Evolutionary conservation across 2,329 filamentous ascomycete genomes (phyloP), one percentile per base, ranked within the genome.

Genomic region (Verticillium nonalfalfae): DNA sequence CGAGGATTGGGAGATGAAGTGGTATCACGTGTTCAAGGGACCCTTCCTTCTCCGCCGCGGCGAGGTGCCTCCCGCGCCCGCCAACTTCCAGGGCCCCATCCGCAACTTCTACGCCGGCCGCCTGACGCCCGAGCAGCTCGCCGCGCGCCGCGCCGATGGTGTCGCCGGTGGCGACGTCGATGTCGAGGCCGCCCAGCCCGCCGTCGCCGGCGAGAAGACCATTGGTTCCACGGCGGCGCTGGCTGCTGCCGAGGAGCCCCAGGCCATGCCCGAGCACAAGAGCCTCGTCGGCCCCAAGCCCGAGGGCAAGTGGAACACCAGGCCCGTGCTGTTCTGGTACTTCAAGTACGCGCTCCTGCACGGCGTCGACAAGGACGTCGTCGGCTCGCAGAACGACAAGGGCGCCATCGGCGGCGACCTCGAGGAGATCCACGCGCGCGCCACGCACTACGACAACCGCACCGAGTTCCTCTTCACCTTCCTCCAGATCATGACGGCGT

Each of bases 391-490:
- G 64, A 71, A 68, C 56, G 67, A 74, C 38, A 70, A 72, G 66
- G 75, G 62, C 59, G 75, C 80, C 56, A 75, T 87, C 6, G 78
- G 80, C 7, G 81, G 79, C 9, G 78, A 86, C 59, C 74, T 86
- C 35, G 76, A 81, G 59, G 79, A 80, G 64, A 78, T 85, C 59
- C 83, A 88, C 67, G 83, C 82, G 10, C 79, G 77, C 36, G 85
- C 83, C 15, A 70, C 76, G 34, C 84, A 86, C 69, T 88, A 81
- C 71, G 80, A 86, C 70, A 88, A 88, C 75, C 80, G 82, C 64
- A 77, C 81, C 65, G 83, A 86, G 72, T 83, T 84, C 73, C 75
- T 84, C 61, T 87, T 83, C 71, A 83, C 81, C 6, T 86, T 84
- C 72, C 76, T 85, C 26, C 84, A 86, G 66, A 72, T 86, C 67